Conservation (phyloP, 108 stramenopile species). For the Skeletonema marinoi region DNA sequence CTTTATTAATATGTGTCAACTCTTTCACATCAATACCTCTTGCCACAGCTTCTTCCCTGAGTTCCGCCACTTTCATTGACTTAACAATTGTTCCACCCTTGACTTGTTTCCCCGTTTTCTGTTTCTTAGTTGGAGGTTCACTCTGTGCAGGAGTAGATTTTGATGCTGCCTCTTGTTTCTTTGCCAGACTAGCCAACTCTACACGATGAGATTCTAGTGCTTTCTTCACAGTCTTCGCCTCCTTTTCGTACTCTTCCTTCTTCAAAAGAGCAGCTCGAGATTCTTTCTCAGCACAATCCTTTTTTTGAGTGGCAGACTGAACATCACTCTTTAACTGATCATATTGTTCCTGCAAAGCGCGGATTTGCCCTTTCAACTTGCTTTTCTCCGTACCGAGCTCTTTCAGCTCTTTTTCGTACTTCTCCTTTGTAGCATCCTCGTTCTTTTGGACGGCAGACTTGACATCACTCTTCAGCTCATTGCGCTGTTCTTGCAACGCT, state of each 20-base stretch:
- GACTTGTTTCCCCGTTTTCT: constrained; percentile 3
- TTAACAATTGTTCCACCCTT: neutral
- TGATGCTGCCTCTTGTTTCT: neutral
- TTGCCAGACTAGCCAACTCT: neutral
- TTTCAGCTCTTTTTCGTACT: neutral
- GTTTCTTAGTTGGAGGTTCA: constrained; percentile 6
- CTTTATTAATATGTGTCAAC: constrained; percentile 5
- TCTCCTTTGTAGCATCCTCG: neutral
- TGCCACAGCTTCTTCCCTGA: constrained; percentile 14
- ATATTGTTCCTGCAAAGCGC: constrained; percentile 8
- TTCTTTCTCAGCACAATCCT: constrained; percentile 8
- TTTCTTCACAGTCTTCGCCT: neutral
- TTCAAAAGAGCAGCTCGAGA: neutral
- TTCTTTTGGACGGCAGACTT: neutral
- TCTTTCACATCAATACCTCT: constrained; percentile 18
- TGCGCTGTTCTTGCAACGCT: neutral
- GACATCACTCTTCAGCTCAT: neutral
- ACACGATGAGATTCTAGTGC: neutral
- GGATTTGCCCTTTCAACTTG: constrained; percentile 3
- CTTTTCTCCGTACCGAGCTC: neutral
- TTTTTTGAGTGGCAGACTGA: neutral
- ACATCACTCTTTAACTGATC: neutral
- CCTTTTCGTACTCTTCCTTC: neutral
- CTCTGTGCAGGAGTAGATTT: no score
- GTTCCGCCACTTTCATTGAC: constrained; percentile 10